phyloP scores from a whole-genome alignment of 2,329 filamentous ascomycete species.

The Aspergillus udagawae region DNA sequence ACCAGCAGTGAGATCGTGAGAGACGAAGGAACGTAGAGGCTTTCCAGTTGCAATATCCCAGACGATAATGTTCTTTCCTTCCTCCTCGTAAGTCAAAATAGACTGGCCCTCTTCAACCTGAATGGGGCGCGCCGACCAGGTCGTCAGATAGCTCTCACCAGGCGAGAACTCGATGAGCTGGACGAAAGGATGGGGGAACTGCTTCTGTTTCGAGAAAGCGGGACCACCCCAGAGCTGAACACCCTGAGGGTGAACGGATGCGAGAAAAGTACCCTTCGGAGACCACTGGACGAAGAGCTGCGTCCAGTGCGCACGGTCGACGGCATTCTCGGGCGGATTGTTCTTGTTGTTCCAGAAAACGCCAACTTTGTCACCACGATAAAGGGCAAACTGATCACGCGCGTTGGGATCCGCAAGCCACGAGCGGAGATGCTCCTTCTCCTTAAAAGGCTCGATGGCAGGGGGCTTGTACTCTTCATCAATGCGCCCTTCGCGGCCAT shows the following conservation, averaged over 20 bases:
- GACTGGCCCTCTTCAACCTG: conserved; percentile 85
- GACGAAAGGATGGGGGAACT: conserved; percentile 92
- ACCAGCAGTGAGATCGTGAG: conserved; percentile 63
- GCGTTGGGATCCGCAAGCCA: conserved; percentile 87
- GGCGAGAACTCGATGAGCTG: conserved; percentile 97
- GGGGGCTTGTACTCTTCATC: conserved; percentile 86
- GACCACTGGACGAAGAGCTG: conserved; percentile 99
- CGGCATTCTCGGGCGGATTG: conserved; percentile 78
- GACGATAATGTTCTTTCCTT: conserved; percentile 98
- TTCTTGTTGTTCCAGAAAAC: conserved; percentile 99
- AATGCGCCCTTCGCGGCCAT: conserved; percentile 86
- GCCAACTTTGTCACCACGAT: conserved; percentile 83
- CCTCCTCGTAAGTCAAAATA: conserved; percentile 81
- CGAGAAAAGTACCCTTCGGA: conserved; percentile 86
- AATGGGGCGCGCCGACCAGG: conserved; percentile 94
- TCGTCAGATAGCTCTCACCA: conserved; percentile 85
- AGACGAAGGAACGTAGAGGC: conserved; percentile 88
- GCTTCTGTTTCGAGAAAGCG: conserved; percentile 83
- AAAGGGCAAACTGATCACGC: conserved; percentile 94
- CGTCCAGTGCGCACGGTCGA: conserved; percentile 94
- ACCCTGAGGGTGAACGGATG: conserved; percentile 92
- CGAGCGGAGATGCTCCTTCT: conserved; percentile 92
- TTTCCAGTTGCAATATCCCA: conserved; percentile 92
- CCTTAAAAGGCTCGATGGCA: conserved; percentile 74
- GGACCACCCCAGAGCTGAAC: conserved; percentile 94